phyloP scores from a whole-genome alignment of 768 basidiomycete genomes.

The Suillus spraguei region DNA sequence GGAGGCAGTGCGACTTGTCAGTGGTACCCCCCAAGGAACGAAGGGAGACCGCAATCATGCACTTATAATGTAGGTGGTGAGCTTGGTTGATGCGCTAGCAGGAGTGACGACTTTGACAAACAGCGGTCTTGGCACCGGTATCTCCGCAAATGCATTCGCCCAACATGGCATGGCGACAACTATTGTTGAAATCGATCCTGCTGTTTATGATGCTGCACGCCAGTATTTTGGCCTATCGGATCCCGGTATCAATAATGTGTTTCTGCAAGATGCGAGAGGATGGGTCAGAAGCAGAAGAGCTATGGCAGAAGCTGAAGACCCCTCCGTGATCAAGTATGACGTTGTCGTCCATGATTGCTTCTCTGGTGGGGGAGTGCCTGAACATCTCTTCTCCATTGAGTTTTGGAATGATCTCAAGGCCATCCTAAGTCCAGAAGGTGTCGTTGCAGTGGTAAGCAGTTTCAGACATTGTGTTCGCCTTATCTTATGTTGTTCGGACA shows the following conservation, averaged over 20 bases:
- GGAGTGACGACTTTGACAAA: slow-evolving; percentile 12
- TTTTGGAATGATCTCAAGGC: slow-evolving; percentile 77
- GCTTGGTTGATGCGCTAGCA: slow-evolving; percentile 8
- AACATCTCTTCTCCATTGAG: slow-evolving; percentile 80
- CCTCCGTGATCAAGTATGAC: slow-evolving; percentile 47
- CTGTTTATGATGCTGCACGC: slow-evolving; percentile 82
- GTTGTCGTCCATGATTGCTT: slow-evolving; percentile 91
- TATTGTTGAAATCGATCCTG: slow-evolving; percentile 92
- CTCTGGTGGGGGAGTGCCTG: slow-evolving; percentile 90
- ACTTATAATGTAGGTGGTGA: slow-evolving; percentile 64
- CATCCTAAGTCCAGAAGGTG: slow-evolving; percentile 67
- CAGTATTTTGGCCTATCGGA: slow-evolving; percentile 79
- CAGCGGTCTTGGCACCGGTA: slow-evolving; percentile 89
- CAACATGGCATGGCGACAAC: slow-evolving; percentile 72
- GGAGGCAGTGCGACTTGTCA: slow-evolving; percentile 77
- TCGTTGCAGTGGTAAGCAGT: slow-evolving; percentile 75
- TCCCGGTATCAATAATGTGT: slow-evolving; percentile 59
- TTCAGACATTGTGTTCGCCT: neutral
- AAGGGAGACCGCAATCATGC: slow-evolving; percentile 49
- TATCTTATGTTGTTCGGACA: slow-evolving; percentile 29
- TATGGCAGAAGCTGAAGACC: slow-evolving; percentile 25
- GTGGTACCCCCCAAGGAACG: slow-evolving; percentile 46
- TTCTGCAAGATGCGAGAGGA: slow-evolving; percentile 74
- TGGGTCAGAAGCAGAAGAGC: slow-evolving; percentile 57
- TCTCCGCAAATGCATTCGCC: slow-evolving; percentile 75